Conservation (phyloP, 2,329 filamentous ascomycete genomes). For the Mollisia scopiformis region DNA sequence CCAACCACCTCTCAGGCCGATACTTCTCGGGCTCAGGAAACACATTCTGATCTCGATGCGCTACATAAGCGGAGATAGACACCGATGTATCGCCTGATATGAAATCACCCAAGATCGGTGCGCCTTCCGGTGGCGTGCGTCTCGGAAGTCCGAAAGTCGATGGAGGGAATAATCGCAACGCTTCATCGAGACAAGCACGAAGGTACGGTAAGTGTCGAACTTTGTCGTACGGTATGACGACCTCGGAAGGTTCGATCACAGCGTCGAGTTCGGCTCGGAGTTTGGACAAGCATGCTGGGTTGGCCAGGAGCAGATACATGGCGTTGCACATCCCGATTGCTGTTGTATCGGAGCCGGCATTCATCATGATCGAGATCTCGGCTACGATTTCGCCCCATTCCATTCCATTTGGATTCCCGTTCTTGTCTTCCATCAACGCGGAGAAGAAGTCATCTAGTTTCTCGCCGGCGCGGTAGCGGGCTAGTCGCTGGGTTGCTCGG, state of each 20-base stretch:
- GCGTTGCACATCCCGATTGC: slow-evolving; percentile 56
- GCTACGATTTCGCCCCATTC: slow-evolving; percentile 62
- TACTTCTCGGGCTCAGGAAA: slow-evolving; percentile 43
- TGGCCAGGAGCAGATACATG: slow-evolving; percentile 53
- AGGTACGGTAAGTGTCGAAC: slow-evolving; percentile 55
- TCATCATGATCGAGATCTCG: slow-evolving; percentile 55
- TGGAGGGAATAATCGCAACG: slow-evolving; percentile 48
- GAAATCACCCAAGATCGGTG: slow-evolving; percentile 46
- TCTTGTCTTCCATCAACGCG: slow-evolving; percentile 53
- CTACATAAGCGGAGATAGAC: slow-evolving; percentile 45
- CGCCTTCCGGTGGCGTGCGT: slow-evolving; percentile 48
- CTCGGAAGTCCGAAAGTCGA: slow-evolving; percentile 47
- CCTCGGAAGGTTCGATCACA: slow-evolving; percentile 45
- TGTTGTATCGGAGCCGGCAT: slow-evolving; percentile 52
- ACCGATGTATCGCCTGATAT: slow-evolving; percentile 49
- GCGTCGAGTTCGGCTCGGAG: slow-evolving; percentile 50
- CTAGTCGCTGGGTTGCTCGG: slow-evolving; percentile 46
- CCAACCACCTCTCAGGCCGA: slow-evolving; percentile 46
- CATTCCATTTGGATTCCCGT: slow-evolving; percentile 45
- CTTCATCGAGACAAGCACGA: slow-evolving; percentile 54
- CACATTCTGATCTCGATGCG: slow-evolving; percentile 41
- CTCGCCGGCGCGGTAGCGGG: slow-evolving; percentile 53
- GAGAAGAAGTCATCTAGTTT: slow-evolving; percentile 62
- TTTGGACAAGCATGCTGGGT: slow-evolving; percentile 44
- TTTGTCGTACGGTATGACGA: slow-evolving; percentile 51